Evolutionary conservation across 1,284 basidiomycete genomes (phyloP).

Genomic region (Pyrrhoderma noxium): DNA sequence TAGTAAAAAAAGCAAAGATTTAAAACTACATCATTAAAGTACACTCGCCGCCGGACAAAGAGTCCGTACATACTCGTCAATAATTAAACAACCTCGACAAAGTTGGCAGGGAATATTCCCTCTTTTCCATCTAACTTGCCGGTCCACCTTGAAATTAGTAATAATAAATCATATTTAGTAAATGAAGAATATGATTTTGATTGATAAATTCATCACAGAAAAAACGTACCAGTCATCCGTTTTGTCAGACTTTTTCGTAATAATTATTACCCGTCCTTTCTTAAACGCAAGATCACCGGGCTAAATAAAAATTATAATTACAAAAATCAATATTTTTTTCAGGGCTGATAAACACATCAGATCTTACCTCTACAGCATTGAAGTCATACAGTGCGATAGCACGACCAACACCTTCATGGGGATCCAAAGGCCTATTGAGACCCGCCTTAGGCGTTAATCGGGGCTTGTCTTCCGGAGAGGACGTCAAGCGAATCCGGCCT

Average conservation of each 20-base stretch:
- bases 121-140: slow-evolving; percentile 36
- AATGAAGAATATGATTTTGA: background rate
- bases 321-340: too few species aligned
- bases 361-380: slow-evolving; percentile 55
- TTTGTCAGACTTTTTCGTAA: slow-evolving; percentile 69
- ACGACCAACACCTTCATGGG: slow-evolving; percentile 55
- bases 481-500: slow-evolving; percentile 18
- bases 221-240: slow-evolving; percentile 67
- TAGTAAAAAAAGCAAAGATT: too few species aligned
- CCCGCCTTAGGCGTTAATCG: slow-evolving; percentile 44
- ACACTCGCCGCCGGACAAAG: too few species aligned
- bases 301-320: slow-evolving; percentile 30
- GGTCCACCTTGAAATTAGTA: slow-evolving; percentile 53
- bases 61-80: too few species aligned
- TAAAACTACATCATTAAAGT: too few species aligned
- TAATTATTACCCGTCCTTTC: slow-evolving; percentile 77
- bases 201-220: background rate
- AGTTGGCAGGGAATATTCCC: slow-evolving; percentile 51
- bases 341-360: background rate
- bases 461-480: slow-evolving; percentile 23
- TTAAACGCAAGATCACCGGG: slow-evolving; percentile 75
- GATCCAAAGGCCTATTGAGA: slow-evolving; percentile 38
- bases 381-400: slow-evolving; percentile 81
- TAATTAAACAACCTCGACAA: slow-evolving; percentile 39
- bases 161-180: slow-evolving; percentile 1